phyloP scores from a whole-genome alignment of 306 rosid genomes.

The Trichosanthes cucumerina region DNA sequence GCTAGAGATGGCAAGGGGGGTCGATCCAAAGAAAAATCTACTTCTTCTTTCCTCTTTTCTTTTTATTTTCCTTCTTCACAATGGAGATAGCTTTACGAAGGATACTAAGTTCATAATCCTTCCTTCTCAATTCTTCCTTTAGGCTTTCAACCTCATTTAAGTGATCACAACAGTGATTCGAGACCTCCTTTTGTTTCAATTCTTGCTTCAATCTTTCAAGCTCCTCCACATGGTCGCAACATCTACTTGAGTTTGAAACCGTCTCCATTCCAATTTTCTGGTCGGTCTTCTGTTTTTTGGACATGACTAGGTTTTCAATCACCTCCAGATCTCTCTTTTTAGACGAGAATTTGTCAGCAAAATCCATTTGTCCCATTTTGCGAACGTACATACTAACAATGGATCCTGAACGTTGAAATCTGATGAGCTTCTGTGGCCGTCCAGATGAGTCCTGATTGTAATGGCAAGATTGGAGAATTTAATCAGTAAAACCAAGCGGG shows the following conservation, averaged over 20 bases:
- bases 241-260: slow-evolving; percentile 1
- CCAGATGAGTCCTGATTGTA: slow-evolving; percentile 50
- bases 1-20: not conserved
- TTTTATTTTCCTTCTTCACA: slow-evolving; percentile 12
- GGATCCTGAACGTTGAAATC: slow-evolving; percentile 24
- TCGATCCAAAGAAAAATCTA: not conserved
- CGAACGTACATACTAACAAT: slow-evolving; percentile 31
- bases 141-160: slow-evolving; percentile 33
- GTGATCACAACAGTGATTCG: slow-evolving; percentile 12
- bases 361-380: slow-evolving; percentile 25
- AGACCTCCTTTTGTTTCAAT: slow-evolving; percentile 21
- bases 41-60: slow-evolving; percentile 14
- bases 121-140: slow-evolving; percentile 31
- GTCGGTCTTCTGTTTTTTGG: slow-evolving; percentile 45
- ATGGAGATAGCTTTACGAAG: slow-evolving; percentile 29
- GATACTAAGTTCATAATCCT: slow-evolving; percentile 34
- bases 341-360: slow-evolving; percentile 1
- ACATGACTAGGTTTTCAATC: slow-evolving; percentile 16
- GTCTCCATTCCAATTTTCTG: slow-evolving; percentile 22
- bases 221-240: slow-evolving; percentile 24
- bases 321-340: slow-evolving; percentile 45
- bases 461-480: not conserved
- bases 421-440: slow-evolving; percentile 43
- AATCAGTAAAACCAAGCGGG: not conserved
- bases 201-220: slow-evolving; percentile 26